These are phyloP conservation scores for Cyclotella distinguenda DNA, from an alignment of 108 stramenopile species.

Conservation along the genomic window DNA sequence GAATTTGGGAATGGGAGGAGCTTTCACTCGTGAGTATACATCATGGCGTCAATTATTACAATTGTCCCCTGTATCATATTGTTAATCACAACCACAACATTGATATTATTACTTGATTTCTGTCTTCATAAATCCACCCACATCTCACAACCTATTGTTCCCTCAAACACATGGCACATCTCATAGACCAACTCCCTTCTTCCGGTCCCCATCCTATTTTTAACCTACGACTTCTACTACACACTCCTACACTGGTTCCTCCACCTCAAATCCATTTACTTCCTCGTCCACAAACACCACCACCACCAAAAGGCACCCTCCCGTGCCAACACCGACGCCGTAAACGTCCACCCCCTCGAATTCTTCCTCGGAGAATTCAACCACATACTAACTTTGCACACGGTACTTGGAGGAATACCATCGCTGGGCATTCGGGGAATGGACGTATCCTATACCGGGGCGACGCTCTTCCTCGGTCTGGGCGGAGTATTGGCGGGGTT, in stretches of 20 bases:
- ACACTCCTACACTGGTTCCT: slow-evolving; percentile 89
- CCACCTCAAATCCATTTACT: slow-evolving; percentile 87
- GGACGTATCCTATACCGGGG: slow-evolving; percentile 62
- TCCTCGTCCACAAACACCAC: slow-evolving; percentile 96
- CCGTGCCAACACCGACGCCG: slow-evolving; percentile 93
- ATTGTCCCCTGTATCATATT: too few species aligned
- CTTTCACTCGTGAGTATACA: slow-evolving; percentile 42
- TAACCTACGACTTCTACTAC: slow-evolving; percentile 95
- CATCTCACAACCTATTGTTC: background rate
- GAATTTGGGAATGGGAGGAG: slow-evolving; percentile 56
- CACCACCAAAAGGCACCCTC: slow-evolving; percentile 95
- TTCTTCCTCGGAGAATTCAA: slow-evolving; percentile 96
- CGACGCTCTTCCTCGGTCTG: slow-evolving; percentile 64
- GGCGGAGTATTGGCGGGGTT: slow-evolving; percentile 91
- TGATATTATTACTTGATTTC: too few species aligned
- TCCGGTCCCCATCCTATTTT: slow-evolving; percentile 78
- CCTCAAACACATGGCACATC: too few species aligned
- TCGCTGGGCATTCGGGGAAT: slow-evolving; percentile 39
- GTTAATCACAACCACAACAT: too few species aligned
- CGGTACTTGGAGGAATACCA: slow-evolving; percentile 49
- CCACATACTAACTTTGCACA: slow-evolving; percentile 81
- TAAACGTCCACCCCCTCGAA: slow-evolving; percentile 98
- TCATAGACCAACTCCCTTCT: slow-evolving; percentile 46
- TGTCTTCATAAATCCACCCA: background rate
- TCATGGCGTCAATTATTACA: too few species aligned